Evolutionary conservation across 108 stramenopile genomes (phyloP), one percentile per base, ranked within the genome.

Genomic region (Cylindrotheca fusiformis): DNA sequence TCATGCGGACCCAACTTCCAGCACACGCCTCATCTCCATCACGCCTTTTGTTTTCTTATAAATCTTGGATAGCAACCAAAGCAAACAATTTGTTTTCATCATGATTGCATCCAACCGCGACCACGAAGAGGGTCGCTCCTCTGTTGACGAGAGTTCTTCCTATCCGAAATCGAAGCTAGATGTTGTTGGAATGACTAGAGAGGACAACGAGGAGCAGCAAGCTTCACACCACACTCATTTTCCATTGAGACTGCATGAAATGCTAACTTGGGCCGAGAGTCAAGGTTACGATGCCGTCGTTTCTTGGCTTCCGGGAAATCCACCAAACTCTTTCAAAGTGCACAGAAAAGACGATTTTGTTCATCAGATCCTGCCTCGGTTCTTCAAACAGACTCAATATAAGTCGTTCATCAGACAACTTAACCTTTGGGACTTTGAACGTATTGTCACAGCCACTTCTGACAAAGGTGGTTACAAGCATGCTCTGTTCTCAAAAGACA

Each of bases 371-470:
- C 74, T 94, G 81, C 88, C 86, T 8, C 32, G 53, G 17, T 91
- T 84, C 77, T 95, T 93, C 56, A 69, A 76, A 25, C 90, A 90
- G 55, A 90, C 89, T 36, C 86, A 89, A 72, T 77, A 80, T 60
- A 78, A 85, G 23, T 82, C 82, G 59, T 91, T 95, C 60, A 84
- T 85, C 56, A 55, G 93, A 23, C 90, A 94, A 67, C 69, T 94
- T 18, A 91, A 94, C 66, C 61, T 91, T 20, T 90, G 84, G 67
- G 83, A 78, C 19, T 90, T 87, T 52, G 23, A 55, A 22, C 72
- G 83, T 44, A 57, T 90, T 29, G 67, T 69, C 8, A 46, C 52
- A 20, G 85, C 85, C 18, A 41, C 10, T 41, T 23, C 55, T 1
- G 82, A 82, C 55, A 69, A 80, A 44, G 85, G 85, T 22, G 76